Percentiles rank a stretch among this genome's conserved stretches.
These are phyloP conservation scores for Tuber magnatum DNA, from an alignment of 495 filamentous ascomycete species.

Conservation along the genomic window DNA sequence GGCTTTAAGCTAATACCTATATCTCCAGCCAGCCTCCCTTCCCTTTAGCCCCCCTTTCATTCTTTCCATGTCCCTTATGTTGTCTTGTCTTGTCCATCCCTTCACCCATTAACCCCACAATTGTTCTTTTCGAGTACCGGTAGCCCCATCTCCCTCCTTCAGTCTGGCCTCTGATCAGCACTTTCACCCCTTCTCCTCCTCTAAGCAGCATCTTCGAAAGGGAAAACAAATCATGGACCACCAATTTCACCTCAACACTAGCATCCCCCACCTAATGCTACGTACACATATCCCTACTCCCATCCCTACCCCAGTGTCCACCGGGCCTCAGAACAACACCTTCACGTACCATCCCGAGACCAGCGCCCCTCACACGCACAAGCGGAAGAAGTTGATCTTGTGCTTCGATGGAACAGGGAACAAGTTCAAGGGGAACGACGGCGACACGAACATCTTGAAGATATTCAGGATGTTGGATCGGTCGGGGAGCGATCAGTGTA, in stretches of 20 bases:
- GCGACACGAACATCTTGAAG: conserved; percentile 84
- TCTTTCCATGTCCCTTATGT: not conserved
- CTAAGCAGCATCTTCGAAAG: not conserved
- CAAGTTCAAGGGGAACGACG: conserved; percentile 71
- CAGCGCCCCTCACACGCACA: conserved; percentile 2
- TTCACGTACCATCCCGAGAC: not conserved
- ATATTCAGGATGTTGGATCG: conserved; percentile 64
- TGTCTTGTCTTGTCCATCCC: not conserved
- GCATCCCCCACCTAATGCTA: not conserved
- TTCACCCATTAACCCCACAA: not conserved
- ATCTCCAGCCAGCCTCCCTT: not conserved
- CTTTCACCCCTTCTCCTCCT: not conserved
- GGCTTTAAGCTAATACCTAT: not conserved
- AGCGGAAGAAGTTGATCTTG: conserved; percentile 57
- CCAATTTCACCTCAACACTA: not conserved
- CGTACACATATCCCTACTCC: not conserved
- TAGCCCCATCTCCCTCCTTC: not conserved
- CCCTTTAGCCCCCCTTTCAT: not conserved
- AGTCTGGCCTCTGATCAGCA: not conserved
- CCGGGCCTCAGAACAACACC: not conserved
- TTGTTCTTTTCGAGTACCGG: not conserved
- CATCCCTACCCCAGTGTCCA: not conserved
- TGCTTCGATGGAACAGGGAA: conserved; percentile 91
- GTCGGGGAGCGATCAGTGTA: conserved; percentile 49
- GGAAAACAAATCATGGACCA: not conserved